These are phyloP conservation scores for Alternaria alternata DNA, from an alignment of 2,329 filamentous ascomycete genomes.

Conservation along the genomic window DNA sequence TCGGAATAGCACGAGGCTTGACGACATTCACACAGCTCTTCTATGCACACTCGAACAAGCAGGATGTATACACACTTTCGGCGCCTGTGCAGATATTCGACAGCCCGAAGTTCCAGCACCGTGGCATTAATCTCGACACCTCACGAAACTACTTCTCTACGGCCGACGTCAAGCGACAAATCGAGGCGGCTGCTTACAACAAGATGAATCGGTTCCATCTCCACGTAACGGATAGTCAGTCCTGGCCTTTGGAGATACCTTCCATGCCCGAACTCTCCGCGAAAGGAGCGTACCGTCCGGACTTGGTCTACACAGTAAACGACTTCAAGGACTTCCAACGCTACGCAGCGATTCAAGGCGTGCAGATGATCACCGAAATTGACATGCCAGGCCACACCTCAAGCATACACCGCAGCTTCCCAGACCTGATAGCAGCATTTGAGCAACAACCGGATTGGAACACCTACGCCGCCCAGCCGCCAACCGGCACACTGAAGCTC, in stretches of 20 bases:
- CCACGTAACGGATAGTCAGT: slow-evolving; percentile 83
- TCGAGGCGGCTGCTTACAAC: slow-evolving; percentile 79
- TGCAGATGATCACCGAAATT: slow-evolving; percentile 78
- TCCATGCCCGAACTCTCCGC: slow-evolving; percentile 73
- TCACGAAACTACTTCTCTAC: slow-evolving; percentile 75
- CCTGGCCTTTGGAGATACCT: slow-evolving; percentile 84
- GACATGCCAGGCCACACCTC: slow-evolving; percentile 84
- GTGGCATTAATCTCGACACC: slow-evolving; percentile 82
- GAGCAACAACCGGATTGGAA: slow-evolving; percentile 63
- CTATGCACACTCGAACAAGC: slow-evolving; percentile 70
- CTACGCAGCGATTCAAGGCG: slow-evolving; percentile 73
- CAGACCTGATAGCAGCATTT: slow-evolving; percentile 74
- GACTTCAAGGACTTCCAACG: slow-evolving; percentile 73
- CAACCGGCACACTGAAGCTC: slow-evolving; percentile 73
- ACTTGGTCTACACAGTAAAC: slow-evolving; percentile 71
- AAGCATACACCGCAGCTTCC: slow-evolving; percentile 70
- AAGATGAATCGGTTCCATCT: slow-evolving; percentile 86
- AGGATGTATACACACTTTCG: slow-evolving; percentile 69
- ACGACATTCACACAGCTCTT: slow-evolving; percentile 83
- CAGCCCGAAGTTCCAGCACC: slow-evolving; percentile 75
- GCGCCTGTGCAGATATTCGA: slow-evolving; percentile 79
- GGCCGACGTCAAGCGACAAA: slow-evolving; percentile 73
- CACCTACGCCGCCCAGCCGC: slow-evolving; percentile 63
- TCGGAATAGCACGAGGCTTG: slow-evolving; percentile 75
- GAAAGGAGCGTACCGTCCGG: slow-evolving; percentile 75